Base-by-base conservation (phyloP, 345 rosid species). In the Eucalyptus polybractea region DNA sequence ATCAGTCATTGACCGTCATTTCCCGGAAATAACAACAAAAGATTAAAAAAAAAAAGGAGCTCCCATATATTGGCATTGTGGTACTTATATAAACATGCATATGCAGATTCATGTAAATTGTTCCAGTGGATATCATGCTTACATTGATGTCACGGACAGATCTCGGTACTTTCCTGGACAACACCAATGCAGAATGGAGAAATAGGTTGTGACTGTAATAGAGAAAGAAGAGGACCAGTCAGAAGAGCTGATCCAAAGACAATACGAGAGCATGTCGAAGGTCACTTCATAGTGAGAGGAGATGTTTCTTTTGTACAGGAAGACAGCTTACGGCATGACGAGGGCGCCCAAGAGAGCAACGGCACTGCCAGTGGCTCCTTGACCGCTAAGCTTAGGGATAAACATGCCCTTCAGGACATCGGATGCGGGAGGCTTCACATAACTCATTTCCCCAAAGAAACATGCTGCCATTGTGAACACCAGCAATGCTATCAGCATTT, bases 151-250 rank as follows among this genome's bases (percentile, higher is more conserved):
- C 94, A 7, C 90, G 92, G 31, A 92, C 94, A 16, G 95, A 92
- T 31, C 67, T 90, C 33, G 95, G 95, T 31, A 94, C 91, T 91
- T 93, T 93, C 58, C 94, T 88, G 3, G 95, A 93, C 51, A 93
- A 92, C 50, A 93, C 94, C 15, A 91, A 90, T 47, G 95, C 95
- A 1, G 95, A 93, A 51, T 92, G 96, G 11, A 94, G 94, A 83
- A 93, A 94, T 51, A 51, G 22, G 54, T 51, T 51, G 54, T 51
- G 54, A 51, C 54, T 51, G 8, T 51, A 4, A 16, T 16, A 51
- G 54, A 51, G 54, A 16, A 51, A 51, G 54, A 51, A 51, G 54
- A 16, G 54, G 8, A 51, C 54, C 54, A 6, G 21, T 51, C 54
- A 51, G 21, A 51, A 51, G 54, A 51, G 54, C 4, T 51, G 54